Conservation (phyloP, 192 early-diverging fungal genomes). For the Coemansia sp. region DNA sequence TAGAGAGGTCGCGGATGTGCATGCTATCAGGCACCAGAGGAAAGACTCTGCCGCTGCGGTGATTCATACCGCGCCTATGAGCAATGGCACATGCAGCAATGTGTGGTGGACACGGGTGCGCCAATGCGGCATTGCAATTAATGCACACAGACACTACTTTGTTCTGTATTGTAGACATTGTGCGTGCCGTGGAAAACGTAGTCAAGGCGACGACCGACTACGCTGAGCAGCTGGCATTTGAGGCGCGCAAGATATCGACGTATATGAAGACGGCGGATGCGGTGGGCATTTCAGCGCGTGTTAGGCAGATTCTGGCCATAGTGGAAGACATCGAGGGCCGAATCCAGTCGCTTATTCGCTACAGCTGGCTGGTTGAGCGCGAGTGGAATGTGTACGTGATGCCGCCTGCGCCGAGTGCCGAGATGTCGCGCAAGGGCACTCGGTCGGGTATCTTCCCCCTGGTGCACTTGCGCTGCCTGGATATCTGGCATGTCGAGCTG, state of each 20-base stretch:
- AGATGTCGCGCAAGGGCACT: neutral
- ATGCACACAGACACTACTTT: conserved; percentile 12
- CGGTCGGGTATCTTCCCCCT: conserved; percentile 19
- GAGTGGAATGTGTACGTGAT: conserved; percentile 41
- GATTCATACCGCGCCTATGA: neutral
- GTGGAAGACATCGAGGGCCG: conserved; percentile 37
- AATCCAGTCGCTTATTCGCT: conserved; percentile 46
- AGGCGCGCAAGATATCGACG: conserved; percentile 34
- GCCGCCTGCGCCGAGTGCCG: neutral
- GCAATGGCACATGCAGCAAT: neutral
- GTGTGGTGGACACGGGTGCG: neutral
- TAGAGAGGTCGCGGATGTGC: neutral
- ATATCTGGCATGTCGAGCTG: conserved; percentile 33
- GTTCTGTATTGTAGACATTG: conserved; percentile 25
- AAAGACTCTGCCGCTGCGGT: neutral
- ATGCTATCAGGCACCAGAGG: neutral
- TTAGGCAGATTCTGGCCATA: conserved; percentile 26
- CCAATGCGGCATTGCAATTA: conserved; percentile 11
- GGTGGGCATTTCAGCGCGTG: conserved; percentile 21
- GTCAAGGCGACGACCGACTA: conserved; percentile 35
- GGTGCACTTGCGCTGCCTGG: conserved; percentile 28
- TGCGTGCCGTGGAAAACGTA: conserved; percentile 23
- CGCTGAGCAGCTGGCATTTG: conserved; percentile 31
- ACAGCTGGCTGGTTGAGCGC: conserved; percentile 44
- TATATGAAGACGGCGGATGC: conserved; percentile 30